Evolutionary conservation across 148 eudicot genomes (phyloP), one percentile per base, ranked within the genome.

Genomic region (Diospyros lotus): DNA sequence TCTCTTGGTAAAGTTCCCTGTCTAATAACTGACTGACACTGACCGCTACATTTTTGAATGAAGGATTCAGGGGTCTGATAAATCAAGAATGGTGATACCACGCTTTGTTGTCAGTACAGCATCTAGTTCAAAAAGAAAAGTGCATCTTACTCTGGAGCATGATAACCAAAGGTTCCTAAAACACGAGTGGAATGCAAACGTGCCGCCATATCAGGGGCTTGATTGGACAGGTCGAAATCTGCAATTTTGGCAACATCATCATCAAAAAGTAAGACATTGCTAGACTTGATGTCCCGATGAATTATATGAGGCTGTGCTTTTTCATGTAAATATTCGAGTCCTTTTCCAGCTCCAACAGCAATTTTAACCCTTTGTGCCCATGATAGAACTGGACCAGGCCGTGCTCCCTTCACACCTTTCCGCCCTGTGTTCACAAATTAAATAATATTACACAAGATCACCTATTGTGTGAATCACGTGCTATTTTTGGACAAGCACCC

Each of bases 311-410:
- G 93, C 73, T 90, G 85, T 65, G 87, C 89, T 75, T 87, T 89
- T 69, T 90, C 93, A 72, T 93, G 97, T 61, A 93, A 80, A 75
- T 86, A 93, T 73, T 90, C 95, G 39, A 93, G 89, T 58, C 97
- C 97, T 73, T 80, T 90, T 71, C 95, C 97, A 51, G 97, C 91
- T 13, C 97, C 93, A 9, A 90, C 85, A 43, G 97, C 95, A 82
- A 93, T 90, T 82, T 89, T 90, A 50, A 90, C 95, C 73, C 97
- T 79, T 64, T 89, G 95, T 42, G 89, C 71, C 97, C 97, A 90
- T 28, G 95, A 77, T 53, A 93, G 80, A 75, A 87, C 90, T 55
- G 93, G 93, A 66, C 94, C 95, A 13, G 90, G 93, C 51, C 88
- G 87, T 77, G 93, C 93, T 62, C 93, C 91, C 72, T 87, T 87